Evolutionary conservation across 345 rosid species (phyloP), one percentile per base, ranked within the genome.

Genomic region (Heritiera littoralis): DNA sequence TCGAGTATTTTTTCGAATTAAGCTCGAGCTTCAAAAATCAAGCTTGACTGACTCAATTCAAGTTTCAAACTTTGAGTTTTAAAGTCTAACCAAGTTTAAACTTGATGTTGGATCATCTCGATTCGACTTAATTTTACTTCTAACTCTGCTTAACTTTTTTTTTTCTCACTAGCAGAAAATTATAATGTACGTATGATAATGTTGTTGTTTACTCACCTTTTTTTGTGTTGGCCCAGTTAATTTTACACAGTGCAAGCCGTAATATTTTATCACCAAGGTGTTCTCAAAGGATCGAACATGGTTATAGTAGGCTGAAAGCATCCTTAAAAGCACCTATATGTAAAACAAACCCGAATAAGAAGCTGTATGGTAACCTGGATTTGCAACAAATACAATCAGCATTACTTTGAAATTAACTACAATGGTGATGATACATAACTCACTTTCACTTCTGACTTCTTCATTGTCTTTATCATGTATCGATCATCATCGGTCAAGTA

Each of bases 391-490:
- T 35, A 35, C 38, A 2, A 23, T 46, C 6, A 1, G 5, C 5
- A 12, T 45, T 58, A 18, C 17, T 35, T 72, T 14, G 12, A 48
- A 54, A 40, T 12, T 64, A 73, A 40, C 15, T 64, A 73, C 56
- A 2, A 40, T 48, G 20, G 4, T 2, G 32, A 10, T 18, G 18
- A 67, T 11, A 13, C 6, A 49, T 18, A 81, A 67, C 89, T 86
- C 76, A 93, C 99, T 89, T 95, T 95, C 9, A 86, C 91, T 89
- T 95, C 99, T 0, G 95, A 82, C 84, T 95, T 95, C 87, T 92
- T 95, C 85, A 93, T 92, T 32, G 98, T 95, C 85, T 95, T 95
- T 18, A 95, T 95, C 98, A 95, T 95, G 88, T 95, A 95, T 28
- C 91, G 91, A 74, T 95, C 98, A 65, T 95, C 98, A 43, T 91